A percentile compares a stretch with the other conserved stretches of the same genome.
Conservation (phyloP, 768 basidiomycete genomes). For the Termitomyces titanicus region DNA sequence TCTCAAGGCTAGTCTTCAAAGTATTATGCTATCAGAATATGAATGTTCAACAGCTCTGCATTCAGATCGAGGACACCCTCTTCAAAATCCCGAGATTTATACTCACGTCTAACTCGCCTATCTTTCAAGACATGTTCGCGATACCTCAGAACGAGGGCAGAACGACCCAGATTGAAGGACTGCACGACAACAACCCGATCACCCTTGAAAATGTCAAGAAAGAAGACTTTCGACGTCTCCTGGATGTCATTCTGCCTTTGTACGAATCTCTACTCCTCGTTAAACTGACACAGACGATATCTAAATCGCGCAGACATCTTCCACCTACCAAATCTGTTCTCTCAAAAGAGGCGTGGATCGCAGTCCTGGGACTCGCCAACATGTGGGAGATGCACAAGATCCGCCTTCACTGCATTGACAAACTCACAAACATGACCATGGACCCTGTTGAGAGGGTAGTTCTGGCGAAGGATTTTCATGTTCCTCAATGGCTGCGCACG, state of each 20-base stretch:
- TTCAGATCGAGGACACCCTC: slow-evolving; percentile 16
- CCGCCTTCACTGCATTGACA: slow-evolving; percentile 8
- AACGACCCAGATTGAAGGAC: slow-evolving; percentile 2
- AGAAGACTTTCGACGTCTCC: slow-evolving; percentile 11
- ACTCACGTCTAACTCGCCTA: slow-evolving; percentile 8
- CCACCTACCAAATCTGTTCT: neutral
- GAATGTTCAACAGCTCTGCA: neutral
- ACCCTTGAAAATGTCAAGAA: slow-evolving; percentile 10
- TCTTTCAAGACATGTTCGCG: slow-evolving; percentile 15
- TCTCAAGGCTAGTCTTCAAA: slow-evolving; percentile 5
- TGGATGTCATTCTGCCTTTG: slow-evolving; percentile 15
- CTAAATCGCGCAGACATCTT: slow-evolving; percentile 1
- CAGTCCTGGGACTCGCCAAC: slow-evolving; percentile 9
- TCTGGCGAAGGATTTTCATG: slow-evolving; percentile 10
- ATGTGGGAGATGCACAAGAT: slow-evolving; percentile 17
- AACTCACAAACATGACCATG: slow-evolving; percentile 1
- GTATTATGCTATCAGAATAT: neutral
- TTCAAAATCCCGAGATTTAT: slow-evolving; percentile 13
- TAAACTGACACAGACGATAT: neutral
- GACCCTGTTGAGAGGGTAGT: slow-evolving; percentile 4
- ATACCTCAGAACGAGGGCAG: slow-evolving; percentile 5
- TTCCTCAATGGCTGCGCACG: slow-evolving; percentile 15
- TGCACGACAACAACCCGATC: slow-evolving; percentile 6
- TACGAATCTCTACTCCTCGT: neutral
- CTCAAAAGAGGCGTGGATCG: slow-evolving; percentile 13